Base-by-base conservation (phyloP, 306 rosid genomes). In the Inga oerstediana region DNA sequence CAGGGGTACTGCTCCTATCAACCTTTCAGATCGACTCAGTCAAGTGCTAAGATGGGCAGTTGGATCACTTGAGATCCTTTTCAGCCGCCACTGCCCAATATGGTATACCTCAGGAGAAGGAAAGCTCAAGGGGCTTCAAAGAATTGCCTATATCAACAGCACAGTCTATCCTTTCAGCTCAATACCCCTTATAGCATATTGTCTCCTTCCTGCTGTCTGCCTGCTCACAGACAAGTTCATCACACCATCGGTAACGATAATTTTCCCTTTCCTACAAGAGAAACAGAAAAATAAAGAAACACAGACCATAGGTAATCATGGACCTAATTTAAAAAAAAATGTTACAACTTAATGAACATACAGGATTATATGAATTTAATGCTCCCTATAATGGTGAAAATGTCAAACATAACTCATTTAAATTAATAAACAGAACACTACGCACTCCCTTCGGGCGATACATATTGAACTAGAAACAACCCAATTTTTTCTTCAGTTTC, bases 221-320 rank as follows among this genome's bases (percentile, higher is more conserved):
- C 90, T 96, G 90, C 98, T 96, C 90, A 96, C 99, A 0, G 99
- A 91, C 68, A 96, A 94, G 86, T 96, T 96, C 89, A 96, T 96
- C 85, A 92, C 91, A 91, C 97, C 99, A 34, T 89, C 94, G 94
- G 99, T 95, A 94, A 79, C 7, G 34, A 76, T 43, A 30, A 54
- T 30, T 82, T 24, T 68, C 19, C 15, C 45, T 32, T 30, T 59
- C 10, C 17, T 34, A 27, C 22, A 76, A 54, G 10, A 54, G 15
- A 32, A 10, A 56, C 34, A 77, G 46, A 62, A 62, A 27, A 24
- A 69, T 20, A 41, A 44, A 58, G 52, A 69, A 7, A 20, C 37
- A 32, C 41, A 56, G 19, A 65, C 14, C 48, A 65, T 32, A 11
- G 20, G 54, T n/a, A 20, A 78, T 65, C 64, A 74, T 30, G n/a